These are phyloP conservation scores for Lobosporangium transversale DNA, from an alignment of 192 early-diverging fungal species.

Conservation along the genomic window DNA sequence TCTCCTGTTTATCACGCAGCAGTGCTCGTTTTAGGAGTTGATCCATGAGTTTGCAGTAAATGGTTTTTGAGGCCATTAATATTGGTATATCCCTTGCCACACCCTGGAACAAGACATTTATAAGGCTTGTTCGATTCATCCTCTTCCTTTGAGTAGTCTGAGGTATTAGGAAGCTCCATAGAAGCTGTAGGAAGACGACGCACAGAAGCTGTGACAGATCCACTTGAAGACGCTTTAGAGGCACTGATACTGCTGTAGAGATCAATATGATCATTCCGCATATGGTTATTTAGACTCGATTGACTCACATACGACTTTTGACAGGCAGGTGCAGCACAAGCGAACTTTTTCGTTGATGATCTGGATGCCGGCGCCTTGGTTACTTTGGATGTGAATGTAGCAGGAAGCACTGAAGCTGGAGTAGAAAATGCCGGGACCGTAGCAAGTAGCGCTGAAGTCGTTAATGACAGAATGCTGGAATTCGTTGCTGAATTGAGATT, in stretches of 20 bases:
- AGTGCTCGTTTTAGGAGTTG: slow-evolving; percentile 31
- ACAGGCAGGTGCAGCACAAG: slow-evolving; percentile 12
- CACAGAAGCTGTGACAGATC: background rate
- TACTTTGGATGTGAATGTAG: no score
- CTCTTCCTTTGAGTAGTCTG: background rate
- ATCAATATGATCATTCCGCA: slow-evolving; percentile 33
- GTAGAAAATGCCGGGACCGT: background rate
- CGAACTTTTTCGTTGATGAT: slow-evolving; percentile 19
- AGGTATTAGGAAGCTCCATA: slow-evolving; percentile 1
- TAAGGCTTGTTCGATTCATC: slow-evolving; percentile 70
- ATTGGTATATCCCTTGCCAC: slow-evolving; percentile 79
- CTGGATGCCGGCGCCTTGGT: no score
- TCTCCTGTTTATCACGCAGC: background rate
- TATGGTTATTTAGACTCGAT: slow-evolving; percentile 23
- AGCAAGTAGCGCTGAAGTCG: background rate
- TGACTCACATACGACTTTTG: slow-evolving; percentile 27
- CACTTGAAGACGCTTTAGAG: no score
- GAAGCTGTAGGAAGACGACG: background rate
- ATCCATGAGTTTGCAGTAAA: slow-evolving; percentile 74
- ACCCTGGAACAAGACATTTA: slow-evolving; percentile 72
- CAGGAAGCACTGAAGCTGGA: no score
- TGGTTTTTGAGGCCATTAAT: slow-evolving; percentile 86
- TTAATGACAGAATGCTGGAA: background rate
- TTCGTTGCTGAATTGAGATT: no score
- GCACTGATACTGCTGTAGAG: background rate